Evolutionary conservation across 2,329 filamentous ascomycete genomes (phyloP), one percentile per base, ranked within the genome.

Genomic region (Chalaropsis thielavioides): DNA sequence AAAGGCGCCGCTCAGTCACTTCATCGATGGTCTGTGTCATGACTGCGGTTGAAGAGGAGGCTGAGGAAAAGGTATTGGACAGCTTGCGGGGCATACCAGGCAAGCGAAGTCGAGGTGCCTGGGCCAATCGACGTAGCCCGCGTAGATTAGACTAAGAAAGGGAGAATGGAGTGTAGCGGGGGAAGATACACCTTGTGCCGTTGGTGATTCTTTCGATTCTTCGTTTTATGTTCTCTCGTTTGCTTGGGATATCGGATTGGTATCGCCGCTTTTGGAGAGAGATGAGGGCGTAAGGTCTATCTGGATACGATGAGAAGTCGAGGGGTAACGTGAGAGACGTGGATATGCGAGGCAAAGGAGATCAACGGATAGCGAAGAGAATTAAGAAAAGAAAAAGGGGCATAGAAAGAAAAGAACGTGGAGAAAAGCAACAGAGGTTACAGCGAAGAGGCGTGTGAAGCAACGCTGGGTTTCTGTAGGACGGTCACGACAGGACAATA

Each of bases 81-180:
- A 61, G 59, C 60, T 65, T 62, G 60, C 64, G 64, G 64, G 64
- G 59, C 64, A 62, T 62, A 44, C 63, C 35, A 64, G 40, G 59
- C 59, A n/a, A 61, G 27, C 22, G 41, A 44, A 61, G 41, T 61
- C 40, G 59, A 61, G 40, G 40, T 38, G 31, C 59, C 59, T 27
- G 40, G 22, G 43, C 59, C 35, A 44, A 46, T 44, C 19, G 24
- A 31, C 13, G 40, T 6, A 27, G 59, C 43, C 22, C 10, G 22
- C 35, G 58, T n/a, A 43, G 19, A 61, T 38, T 41, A 27, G 58
- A 24, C n/a, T 43, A 41, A 41, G 22, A 24, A 51, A 24, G n/a
- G 3, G 24, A 8, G 6, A 51, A 51, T 6, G 5, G 17, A 19
- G 27, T 58, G 31, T 17, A 15, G 31, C 2, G 54, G 54, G 27